A percentile compares a stretch with the other conserved stretches of the same genome.
phyloP scores from a whole-genome alignment of 352 stramenopile species.

The Nothophytophthora sp. region DNA sequence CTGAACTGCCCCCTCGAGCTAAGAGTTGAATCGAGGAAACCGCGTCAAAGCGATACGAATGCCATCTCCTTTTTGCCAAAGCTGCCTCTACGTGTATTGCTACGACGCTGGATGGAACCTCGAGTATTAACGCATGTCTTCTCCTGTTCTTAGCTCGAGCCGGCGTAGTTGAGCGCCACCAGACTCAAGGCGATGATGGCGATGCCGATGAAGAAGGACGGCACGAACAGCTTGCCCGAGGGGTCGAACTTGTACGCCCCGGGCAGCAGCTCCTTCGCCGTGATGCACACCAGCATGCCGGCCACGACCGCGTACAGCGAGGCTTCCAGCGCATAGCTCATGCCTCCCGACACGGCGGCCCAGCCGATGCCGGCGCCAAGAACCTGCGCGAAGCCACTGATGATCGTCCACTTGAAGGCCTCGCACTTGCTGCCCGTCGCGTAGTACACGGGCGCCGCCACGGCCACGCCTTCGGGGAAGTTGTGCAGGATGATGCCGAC shows the following conservation, averaged over 20 bases:
- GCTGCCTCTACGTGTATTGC: too few relatives aligned
- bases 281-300: conserved; percentile 95
- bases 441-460: conserved; percentile 97
- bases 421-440: conserved; percentile 92
- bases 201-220: conserved; percentile 84
- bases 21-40: too few relatives aligned
- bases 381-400: conserved; percentile 91
- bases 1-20: too few relatives aligned
- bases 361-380: conserved; percentile 89
- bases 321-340: conserved; percentile 73
- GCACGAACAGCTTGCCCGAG: conserved; percentile 85
- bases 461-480: conserved; percentile 95
- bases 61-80: too few relatives aligned
- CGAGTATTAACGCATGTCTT: too few relatives aligned
- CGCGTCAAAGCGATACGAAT: too few relatives aligned
- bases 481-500: conserved; percentile 98
- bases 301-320: conserved; percentile 92
- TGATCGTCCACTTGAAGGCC: conserved; percentile 91
- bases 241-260: conserved; percentile 91
- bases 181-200: conserved; percentile 86
- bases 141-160: conserved; percentile 12
- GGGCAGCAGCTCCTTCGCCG: conserved; percentile 90
- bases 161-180: conserved; percentile 18
- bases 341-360: conserved; percentile 47
- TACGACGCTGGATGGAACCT: too few relatives aligned